Conservation (phyloP, 2,329 filamentous ascomycete genomes). For the Monosporascus sp. region DNA sequence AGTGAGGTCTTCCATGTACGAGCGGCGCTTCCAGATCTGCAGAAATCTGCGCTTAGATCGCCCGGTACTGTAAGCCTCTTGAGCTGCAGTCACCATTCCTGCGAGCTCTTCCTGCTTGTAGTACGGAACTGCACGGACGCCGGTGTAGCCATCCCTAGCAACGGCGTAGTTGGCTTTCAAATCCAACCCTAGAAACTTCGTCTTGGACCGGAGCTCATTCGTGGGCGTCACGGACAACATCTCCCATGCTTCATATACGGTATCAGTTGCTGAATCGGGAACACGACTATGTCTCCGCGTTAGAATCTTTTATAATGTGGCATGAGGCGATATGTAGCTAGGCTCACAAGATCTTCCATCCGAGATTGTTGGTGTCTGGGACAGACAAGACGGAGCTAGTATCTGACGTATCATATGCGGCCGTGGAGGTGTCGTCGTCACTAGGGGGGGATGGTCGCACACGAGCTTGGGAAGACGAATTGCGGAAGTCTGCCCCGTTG, state of each 20-base stretch:
- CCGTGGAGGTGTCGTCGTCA: neutral
- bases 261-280: neutral
- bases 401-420: neutral
- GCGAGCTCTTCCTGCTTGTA: constrained; percentile 11
- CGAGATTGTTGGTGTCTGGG: neutral
- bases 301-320: neutral
- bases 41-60: neutral
- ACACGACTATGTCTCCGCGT: neutral
- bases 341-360: neutral
- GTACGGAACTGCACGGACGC: constrained; percentile 10
- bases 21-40: neutral
- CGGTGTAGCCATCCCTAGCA: constrained; percentile 9
- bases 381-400: neutral
- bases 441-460: neutral
- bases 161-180: constrained; percentile 4
- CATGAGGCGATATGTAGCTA: neutral
- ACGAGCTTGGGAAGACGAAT: no score
- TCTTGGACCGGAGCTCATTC: constrained; percentile 5
- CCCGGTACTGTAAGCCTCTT: constrained; percentile 1
- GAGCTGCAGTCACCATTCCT: constrained; percentile 1
- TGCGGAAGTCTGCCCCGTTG: no score
- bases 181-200: constrained; percentile 6
- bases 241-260: constrained; percentile 5
- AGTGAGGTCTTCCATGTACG: constrained; percentile 8
- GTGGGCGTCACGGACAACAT: constrained; percentile 6